Evolutionary conservation across 768 basidiomycete species (phyloP), one percentile per base, ranked within the genome.

Genomic region (Tulasnella sp.): DNA sequence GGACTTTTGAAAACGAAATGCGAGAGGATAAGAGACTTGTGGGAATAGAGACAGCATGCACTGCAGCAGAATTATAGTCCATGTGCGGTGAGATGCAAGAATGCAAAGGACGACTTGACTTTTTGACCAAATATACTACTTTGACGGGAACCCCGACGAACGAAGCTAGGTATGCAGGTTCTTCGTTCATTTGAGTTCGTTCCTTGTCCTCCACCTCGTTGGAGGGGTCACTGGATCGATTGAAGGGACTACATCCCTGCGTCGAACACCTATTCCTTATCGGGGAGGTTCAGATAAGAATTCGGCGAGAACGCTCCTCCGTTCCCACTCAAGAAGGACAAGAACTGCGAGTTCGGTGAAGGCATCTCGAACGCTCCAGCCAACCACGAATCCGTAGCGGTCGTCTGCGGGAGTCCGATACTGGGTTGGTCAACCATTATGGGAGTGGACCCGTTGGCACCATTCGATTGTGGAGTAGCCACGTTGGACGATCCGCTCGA

Each of bases 261-360:
- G 2, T 72, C 5, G 16, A 44, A 15, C 15, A 6, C 11, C 37
- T 72, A 72, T 26, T 72, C 71, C 71, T 72, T 42, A 46, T 72
- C 71, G 23, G 39, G 39, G 32, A 72, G 3, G 23, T 72, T 42
- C 11, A 72, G n/a, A 26, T 42, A 72, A 10, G 71, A 72, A 42
- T 72, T 72, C 23, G 71, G 71, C 44, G 71, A 72, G 18, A 72
- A 72, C 9, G 13, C 71, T 40, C 71, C 71, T 2, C n/a, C 20
- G 70, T 70, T 70, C 35, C 70, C 40, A 29, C 23, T 72, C 44
- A 72, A 32, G 44, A 40, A 72, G 39, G 71, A 72, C 44, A 72
- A 15, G 37, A 72, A 72, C 71, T 72, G 71, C 37, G 71, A 40
- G 20, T 40, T 72, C 16, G 71, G 71, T 2, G 71, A 72, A 10